These are phyloP conservation scores for Ramularia endophylla DNA, from an alignment of 2,329 filamentous ascomycete species.

Conservation along the genomic window DNA sequence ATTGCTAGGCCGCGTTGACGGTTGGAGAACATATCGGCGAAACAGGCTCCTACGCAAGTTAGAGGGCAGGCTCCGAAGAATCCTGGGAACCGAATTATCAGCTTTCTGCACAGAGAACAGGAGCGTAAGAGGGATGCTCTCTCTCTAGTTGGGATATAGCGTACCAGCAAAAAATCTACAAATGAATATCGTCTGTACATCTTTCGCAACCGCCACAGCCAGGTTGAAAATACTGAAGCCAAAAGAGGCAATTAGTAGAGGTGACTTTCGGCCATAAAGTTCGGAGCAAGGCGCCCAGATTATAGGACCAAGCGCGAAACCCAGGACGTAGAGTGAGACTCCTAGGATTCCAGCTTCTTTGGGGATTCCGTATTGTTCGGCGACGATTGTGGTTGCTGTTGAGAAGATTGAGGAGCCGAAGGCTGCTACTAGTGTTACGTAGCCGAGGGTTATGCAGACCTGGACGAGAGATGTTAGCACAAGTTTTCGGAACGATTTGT, in stretches of 20 bases:
- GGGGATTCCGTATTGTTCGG: slow-evolving; percentile 38
- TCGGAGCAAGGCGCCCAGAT: slow-evolving; percentile 48
- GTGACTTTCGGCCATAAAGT: slow-evolving; percentile 30
- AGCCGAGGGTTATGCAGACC: slow-evolving; percentile 64
- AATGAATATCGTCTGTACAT: slow-evolving; percentile 35
- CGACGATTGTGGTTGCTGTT: slow-evolving; percentile 39
- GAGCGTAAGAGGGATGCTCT: too few relatives aligned
- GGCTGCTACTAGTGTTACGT: slow-evolving; percentile 63
- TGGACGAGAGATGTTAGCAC: too few relatives aligned
- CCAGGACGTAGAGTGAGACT: slow-evolving; percentile 35
- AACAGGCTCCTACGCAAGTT: slow-evolving; percentile 46
- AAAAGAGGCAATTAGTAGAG: slow-evolving; percentile 30
- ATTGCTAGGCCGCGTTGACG: slow-evolving; percentile 30
- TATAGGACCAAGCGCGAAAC: slow-evolving; percentile 31
- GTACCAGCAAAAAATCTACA: slow-evolving; percentile 33
- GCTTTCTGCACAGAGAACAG: too few relatives aligned
- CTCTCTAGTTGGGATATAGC: too few relatives aligned
- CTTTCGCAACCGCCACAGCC: slow-evolving; percentile 35
- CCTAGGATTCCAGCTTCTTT: slow-evolving; percentile 33
- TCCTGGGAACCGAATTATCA: too few relatives aligned
- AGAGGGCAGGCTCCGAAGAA: slow-evolving; percentile 36
- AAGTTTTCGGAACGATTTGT: too few relatives aligned
- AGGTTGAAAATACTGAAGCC: slow-evolving; percentile 43
- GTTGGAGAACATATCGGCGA: slow-evolving; percentile 32
- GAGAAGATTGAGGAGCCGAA: slow-evolving; percentile 46